phyloP scores from a whole-genome alignment of 2,329 filamentous ascomycete species.

The Madurella fahalii region DNA sequence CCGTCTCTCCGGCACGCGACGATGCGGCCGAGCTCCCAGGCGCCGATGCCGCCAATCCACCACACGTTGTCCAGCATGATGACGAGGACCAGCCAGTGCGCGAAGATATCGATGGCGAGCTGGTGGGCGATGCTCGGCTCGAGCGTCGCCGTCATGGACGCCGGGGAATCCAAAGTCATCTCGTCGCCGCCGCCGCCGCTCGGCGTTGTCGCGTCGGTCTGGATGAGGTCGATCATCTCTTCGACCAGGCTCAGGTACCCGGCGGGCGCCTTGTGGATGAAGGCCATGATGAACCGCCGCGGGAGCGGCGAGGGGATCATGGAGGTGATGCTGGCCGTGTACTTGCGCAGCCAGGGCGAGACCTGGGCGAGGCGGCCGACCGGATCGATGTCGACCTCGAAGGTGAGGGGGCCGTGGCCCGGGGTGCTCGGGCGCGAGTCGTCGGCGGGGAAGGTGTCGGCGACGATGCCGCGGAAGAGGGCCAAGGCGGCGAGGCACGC shows the following conservation, averaged over 20 bases:
- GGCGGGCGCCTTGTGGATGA: constrained; percentile 36
- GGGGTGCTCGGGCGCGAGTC: constrained; percentile 5
- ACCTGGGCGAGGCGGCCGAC: constrained; percentile 25
- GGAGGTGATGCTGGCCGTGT: constrained; percentile 34
- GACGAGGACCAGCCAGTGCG: constrained; percentile 38
- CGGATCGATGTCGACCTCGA: constrained; percentile 10
- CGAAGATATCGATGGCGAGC: constrained; percentile 36
- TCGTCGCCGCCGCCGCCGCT: background rate
- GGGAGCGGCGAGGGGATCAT: constrained; percentile 31
- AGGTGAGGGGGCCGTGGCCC: constrained; percentile 1
- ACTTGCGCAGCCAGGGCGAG: constrained; percentile 34
- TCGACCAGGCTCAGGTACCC: constrained; percentile 35
- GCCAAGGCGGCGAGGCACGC: constrained; percentile 23
- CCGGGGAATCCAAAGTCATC: background rate
- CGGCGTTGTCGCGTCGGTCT: background rate
- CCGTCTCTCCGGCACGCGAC: constrained; percentile 17
- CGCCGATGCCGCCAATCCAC: constrained; percentile 37
- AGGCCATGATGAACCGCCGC: constrained; percentile 37
- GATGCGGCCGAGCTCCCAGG: constrained; percentile 33
- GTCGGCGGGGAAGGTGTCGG: constrained; percentile 16
- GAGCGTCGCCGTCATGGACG: background rate
- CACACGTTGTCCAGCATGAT: constrained; percentile 38
- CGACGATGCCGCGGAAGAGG: constrained; percentile 25
- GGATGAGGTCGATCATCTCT: constrained; percentile 27
- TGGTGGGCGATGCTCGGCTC: constrained; percentile 14